Percentiles rank a stretch among this genome's conserved stretches.
Evolutionary conservation across 306 rosid genomes (phyloP).

Genomic region (Acacia confusa): DNA sequence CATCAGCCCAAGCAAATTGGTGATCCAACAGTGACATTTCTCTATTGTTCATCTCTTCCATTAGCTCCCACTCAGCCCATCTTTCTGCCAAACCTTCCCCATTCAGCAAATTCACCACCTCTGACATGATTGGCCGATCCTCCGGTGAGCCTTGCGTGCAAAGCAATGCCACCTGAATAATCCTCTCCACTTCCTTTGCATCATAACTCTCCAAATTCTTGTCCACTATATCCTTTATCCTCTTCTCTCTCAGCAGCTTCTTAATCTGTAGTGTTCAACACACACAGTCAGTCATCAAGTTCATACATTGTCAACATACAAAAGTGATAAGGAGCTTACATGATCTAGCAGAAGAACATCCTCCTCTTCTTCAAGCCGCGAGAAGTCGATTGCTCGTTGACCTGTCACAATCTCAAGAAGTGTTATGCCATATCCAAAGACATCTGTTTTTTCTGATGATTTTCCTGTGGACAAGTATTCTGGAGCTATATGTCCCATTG

Average conservation of each 20-base stretch:
- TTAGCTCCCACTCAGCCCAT: conserved; percentile 67
- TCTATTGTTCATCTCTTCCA: conserved; percentile 43
- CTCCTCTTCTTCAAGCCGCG: conserved; percentile 88
- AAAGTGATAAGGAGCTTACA: conserved; percentile 43
- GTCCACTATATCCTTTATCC: conserved; percentile 67
- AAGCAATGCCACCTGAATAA: conserved; percentile 59
- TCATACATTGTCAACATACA: not conserved
- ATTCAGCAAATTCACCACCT: conserved; percentile 49
- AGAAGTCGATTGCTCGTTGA: conserved; percentile 86
- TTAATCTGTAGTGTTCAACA: conserved; percentile 47
- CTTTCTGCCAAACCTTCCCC: conserved; percentile 55
- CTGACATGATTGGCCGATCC: conserved; percentile 59
- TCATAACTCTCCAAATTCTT: conserved; percentile 48
- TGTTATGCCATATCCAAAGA: conserved; percentile 91
- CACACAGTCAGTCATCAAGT: not conserved
- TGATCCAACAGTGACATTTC: conserved; percentile 39
- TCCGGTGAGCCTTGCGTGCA: conserved; percentile 62
- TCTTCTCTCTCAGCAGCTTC: conserved; percentile 58
- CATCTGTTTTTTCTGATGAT: conserved; percentile 90
- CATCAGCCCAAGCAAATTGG: conserved; percentile 80
- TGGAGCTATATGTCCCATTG: conserved; percentile 99
- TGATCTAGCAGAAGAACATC: conserved; percentile 95
- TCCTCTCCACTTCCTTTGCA: conserved; percentile 48
- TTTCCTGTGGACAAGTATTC: conserved; percentile 92
- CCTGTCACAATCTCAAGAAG: conserved; percentile 94